Evolutionary conservation across 1,139 yeast genomes (phyloP).

Genomic region (Candida smagusa): DNA sequence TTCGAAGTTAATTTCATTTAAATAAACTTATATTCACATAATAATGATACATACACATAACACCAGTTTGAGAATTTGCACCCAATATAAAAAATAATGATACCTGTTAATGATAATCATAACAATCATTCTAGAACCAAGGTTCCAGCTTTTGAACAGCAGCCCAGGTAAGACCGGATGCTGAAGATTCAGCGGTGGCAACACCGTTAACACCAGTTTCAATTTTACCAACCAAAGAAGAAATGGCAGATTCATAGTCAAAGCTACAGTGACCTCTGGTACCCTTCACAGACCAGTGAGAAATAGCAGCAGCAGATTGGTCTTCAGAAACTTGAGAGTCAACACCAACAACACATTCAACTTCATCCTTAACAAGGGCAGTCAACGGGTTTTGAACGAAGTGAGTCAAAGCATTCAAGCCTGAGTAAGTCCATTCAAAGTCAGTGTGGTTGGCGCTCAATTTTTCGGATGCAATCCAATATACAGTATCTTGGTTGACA

Average conservation of each 20-base stretch:
- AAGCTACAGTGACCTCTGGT: conserved; percentile 5
- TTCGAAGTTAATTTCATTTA: too few species aligned
- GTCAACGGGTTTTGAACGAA: conserved; percentile 4
- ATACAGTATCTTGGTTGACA: conserved; percentile 2
- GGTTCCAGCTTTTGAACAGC: conserved; percentile 1
- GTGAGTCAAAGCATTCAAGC: conserved; percentile 1
- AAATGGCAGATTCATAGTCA: conserved; percentile 3
- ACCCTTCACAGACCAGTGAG: conserved; percentile 4
- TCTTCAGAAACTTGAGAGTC: conserved; percentile 1
- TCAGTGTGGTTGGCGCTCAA: neutral
- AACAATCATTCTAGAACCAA: neutral
- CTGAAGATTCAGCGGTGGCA: neutral
- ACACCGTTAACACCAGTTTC: neutral
- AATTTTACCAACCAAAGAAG: neutral
- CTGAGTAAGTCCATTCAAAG: neutral
- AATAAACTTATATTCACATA: too few species aligned
- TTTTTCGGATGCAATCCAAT: conserved; percentile 1
- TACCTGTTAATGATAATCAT: too few species aligned
- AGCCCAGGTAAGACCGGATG: conserved; percentile 1
- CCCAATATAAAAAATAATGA: too few species aligned
- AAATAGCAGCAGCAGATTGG: neutral
- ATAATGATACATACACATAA: too few species aligned
- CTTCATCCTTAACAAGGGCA: conserved; percentile 1
- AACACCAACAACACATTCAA: conserved; percentile 6
- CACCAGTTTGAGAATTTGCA: too few species aligned